These are phyloP conservation scores for Paxillus ammoniavirescens DNA, from an alignment of 768 basidiomycete genomes.

Conservation along the genomic window DNA sequence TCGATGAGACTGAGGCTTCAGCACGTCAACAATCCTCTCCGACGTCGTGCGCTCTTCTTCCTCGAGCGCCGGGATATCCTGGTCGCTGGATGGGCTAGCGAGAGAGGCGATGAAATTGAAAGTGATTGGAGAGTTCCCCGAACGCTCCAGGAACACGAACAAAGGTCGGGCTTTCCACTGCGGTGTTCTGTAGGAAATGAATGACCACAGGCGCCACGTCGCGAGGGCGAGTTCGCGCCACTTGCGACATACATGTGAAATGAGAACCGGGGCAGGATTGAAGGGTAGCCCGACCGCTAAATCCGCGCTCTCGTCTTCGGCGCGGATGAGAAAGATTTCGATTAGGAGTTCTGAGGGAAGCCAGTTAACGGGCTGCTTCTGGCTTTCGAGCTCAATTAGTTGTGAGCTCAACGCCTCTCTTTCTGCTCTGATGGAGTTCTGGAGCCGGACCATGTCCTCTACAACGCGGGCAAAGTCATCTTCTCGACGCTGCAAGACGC, in stretches of 20 bases:
- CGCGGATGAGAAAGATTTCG: conserved; percentile 39
- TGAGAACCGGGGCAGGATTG: conserved; percentile 35
- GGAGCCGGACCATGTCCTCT: conserved; percentile 38
- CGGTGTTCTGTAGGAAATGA: conserved; percentile 29
- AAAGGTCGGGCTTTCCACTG: conserved; percentile 23
- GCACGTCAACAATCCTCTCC: conserved; percentile 21
- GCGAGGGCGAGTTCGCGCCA: conserved; percentile 48
- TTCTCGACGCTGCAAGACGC: conserved; percentile 36
- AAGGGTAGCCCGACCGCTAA: conserved; percentile 21
- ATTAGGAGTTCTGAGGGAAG: conserved; percentile 49
- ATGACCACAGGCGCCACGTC: conserved; percentile 47
- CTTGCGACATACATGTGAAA: conserved; percentile 49
- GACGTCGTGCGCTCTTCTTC: conserved; percentile 14
- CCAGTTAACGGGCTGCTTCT: conserved; percentile 48
- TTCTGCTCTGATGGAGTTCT: conserved; percentile 35
- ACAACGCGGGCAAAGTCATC: conserved; percentile 40
- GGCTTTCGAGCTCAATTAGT: conserved; percentile 35
- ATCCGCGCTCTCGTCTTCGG: conserved; percentile 26
- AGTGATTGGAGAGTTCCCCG: conserved; percentile 32
- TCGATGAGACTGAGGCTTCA: conserved; percentile 25
- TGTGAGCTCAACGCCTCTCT: conserved; percentile 30
- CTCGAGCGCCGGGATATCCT: conserved; percentile 17
- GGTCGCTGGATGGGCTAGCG: conserved; percentile 4
- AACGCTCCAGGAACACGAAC: conserved; percentile 36
- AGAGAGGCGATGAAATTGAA: conserved; percentile 33